These are phyloP conservation scores for Rhododendron henanense DNA, from an alignment of 148 eudicot species.

Conservation along the genomic window DNA sequence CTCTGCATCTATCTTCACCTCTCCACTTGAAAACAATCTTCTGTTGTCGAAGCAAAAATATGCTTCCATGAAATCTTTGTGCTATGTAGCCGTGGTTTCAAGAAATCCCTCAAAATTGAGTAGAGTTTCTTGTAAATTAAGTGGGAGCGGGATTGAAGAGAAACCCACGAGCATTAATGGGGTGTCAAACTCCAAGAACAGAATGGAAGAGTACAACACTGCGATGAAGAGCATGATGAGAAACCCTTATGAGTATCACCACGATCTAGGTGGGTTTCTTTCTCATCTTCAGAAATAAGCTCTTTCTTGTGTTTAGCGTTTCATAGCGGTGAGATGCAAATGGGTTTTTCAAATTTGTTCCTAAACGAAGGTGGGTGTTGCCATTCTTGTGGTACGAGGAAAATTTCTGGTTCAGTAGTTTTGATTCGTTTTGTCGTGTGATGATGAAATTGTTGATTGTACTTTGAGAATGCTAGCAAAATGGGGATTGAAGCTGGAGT, in stretches of 20 bases:
- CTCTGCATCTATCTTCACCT: slow-evolving; percentile 10
- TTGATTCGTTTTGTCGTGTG: neutral
- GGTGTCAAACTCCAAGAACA: slow-evolving; percentile 19
- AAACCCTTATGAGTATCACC: slow-evolving; percentile 94
- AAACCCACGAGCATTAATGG: slow-evolving; percentile 20
- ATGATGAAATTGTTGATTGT: neutral
- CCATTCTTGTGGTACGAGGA: neutral
- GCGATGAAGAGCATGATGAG: slow-evolving; percentile 92
- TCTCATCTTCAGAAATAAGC: neutral
- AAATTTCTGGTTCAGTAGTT: neutral
- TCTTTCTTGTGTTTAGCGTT: neutral
- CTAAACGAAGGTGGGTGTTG: neutral
- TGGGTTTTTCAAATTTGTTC: neutral
- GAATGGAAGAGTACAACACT: slow-evolving; percentile 73
- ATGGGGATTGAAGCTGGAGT: neutral
- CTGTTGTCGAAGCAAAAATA: slow-evolving; percentile 5
- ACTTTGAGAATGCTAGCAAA: neutral
- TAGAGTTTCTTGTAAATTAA: slow-evolving; percentile 37
- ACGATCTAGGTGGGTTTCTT: slow-evolving; percentile 72
- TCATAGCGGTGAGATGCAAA: neutral
- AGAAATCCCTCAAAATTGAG: slow-evolving; percentile 14
- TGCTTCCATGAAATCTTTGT: neutral
- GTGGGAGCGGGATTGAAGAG: slow-evolving; percentile 37
- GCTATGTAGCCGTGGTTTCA: slow-evolving; percentile 13
- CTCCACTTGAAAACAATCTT: slow-evolving; percentile 19